These are phyloP conservation scores for Leonotis leonurus DNA, from an alignment of 257 asterid genomes.

Conservation along the genomic window DNA sequence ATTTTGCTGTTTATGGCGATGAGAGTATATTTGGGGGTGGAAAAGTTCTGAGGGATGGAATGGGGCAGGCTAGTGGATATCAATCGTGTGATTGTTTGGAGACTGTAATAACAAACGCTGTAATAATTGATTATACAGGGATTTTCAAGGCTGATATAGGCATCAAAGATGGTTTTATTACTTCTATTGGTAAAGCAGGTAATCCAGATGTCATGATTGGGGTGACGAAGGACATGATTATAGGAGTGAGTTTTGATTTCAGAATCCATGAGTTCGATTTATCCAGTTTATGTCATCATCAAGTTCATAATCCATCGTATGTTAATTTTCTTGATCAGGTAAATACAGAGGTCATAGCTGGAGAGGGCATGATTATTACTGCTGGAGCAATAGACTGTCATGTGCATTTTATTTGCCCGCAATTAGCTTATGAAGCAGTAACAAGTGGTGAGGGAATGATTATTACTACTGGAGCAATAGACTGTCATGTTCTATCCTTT, in stretches of 20 bases:
- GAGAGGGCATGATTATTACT: constrained; percentile 91
- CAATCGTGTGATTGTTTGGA: constrained; percentile 50
- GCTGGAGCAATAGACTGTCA: constrained; percentile 98
- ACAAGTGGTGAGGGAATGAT: constrained; percentile 93
- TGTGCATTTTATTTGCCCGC: constrained; percentile 98
- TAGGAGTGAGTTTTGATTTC: constrained; percentile 68
- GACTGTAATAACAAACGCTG: constrained; percentile 90
- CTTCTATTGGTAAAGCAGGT: constrained; percentile 77
- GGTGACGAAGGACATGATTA: constrained; percentile 37
- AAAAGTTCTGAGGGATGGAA: constrained; percentile 85
- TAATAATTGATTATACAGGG: constrained; percentile 80
- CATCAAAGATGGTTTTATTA: constrained; percentile 67
- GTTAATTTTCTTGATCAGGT: constrained; percentile 39
- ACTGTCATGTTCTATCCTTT: constrained; percentile 26
- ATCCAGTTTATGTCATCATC: neutral
- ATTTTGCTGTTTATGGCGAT: constrained; percentile 70
- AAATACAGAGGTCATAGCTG: constrained; percentile 88
- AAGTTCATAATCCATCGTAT: constrained; percentile 5
- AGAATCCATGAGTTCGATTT: constrained; percentile 2
- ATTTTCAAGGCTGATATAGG: constrained; percentile 92
- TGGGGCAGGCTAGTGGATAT: constrained; percentile 90
- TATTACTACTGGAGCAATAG: constrained; percentile 92
- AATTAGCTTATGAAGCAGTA: constrained; percentile 78
- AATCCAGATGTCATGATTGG: constrained; percentile 80
- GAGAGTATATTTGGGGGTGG: constrained; percentile 99